phyloP scores from a whole-genome alignment of 202 grass and related monocot species.

The Schoenoplectus triqueter region DNA sequence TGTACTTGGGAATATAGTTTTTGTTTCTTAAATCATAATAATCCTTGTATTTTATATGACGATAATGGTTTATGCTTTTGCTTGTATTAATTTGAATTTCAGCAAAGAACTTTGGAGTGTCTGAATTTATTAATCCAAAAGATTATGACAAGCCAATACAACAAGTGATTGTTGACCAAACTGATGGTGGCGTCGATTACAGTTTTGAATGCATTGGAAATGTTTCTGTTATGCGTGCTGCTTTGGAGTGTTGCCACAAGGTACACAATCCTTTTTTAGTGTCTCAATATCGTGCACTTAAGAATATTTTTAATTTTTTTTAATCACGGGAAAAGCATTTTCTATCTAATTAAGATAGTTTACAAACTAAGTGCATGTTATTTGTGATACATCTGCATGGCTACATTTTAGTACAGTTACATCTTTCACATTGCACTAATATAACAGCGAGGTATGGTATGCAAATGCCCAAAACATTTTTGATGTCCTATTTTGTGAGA shows the following conservation, averaged over 20 bases:
- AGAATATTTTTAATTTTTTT: background rate
- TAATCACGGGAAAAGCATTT: background rate
- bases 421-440: background rate
- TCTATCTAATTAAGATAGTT: background rate
- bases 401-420: background rate
- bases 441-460: background rate
- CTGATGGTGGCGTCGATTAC: conserved; percentile 92
- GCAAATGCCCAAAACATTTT: background rate
- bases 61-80: conserved; percentile 10
- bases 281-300: background rate
- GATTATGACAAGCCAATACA: conserved; percentile 95
- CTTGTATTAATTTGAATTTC: conserved; percentile 36
- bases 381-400: background rate
- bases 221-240: conserved; percentile 90
- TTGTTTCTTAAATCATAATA: background rate
- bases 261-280: conserved; percentile 38
- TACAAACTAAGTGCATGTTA: background rate
- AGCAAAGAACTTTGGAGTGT: conserved; percentile 99
- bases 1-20: background rate
- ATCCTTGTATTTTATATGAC: background rate
- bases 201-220: conserved; percentile 99
- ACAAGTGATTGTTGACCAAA: conserved; percentile 86
- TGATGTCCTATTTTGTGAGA: background rate
- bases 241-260: conserved; percentile 99
- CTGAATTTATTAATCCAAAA: conserved; percentile 97